Percentiles rank a stretch among this genome's conserved stretches.
Evolutionary conservation across 2,329 filamentous ascomycete species (phyloP).

Genomic region (Colletotrichum caudatum): DNA sequence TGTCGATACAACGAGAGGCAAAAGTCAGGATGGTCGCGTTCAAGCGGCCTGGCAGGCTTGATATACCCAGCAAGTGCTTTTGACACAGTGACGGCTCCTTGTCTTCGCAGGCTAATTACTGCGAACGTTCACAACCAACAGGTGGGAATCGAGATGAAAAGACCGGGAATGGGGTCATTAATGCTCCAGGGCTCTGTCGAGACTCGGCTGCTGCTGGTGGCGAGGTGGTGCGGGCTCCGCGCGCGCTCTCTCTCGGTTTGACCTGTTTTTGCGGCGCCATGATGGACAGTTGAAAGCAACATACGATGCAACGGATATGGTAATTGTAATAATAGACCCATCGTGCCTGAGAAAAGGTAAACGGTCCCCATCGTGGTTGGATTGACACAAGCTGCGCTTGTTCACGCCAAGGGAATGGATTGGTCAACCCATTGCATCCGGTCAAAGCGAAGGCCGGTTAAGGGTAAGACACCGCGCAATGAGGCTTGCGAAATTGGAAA

Average conservation of each 20-base stretch:
- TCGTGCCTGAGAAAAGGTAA: background rate
- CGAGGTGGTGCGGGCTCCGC: background rate
- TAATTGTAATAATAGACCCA: background rate
- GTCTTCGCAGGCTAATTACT: background rate
- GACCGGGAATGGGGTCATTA: background rate
- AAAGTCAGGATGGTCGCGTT: background rate
- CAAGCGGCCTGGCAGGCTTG: background rate
- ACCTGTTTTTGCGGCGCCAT: constrained; percentile 12
- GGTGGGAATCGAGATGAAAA: background rate
- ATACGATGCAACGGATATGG: background rate
- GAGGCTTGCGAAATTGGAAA: background rate
- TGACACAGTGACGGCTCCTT: background rate
- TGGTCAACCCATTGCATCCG: constrained; percentile 1
- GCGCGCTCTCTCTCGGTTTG: constrained; percentile 5
- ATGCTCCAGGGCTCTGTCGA: background rate
- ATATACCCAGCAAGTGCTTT: constrained; percentile 5
- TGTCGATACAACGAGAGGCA: constrained; percentile 2
- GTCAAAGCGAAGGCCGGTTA: background rate
- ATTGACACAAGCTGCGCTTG: background rate
- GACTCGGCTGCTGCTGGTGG: background rate
- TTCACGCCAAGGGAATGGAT: too few species aligned
- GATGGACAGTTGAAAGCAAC: background rate
- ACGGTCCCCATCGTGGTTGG: background rate
- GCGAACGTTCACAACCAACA: background rate
- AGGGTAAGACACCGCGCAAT: constrained; percentile 9